These are phyloP conservation scores for Populus davidiana DNA, from an alignment of 345 rosid species.

Conservation along the genomic window DNA sequence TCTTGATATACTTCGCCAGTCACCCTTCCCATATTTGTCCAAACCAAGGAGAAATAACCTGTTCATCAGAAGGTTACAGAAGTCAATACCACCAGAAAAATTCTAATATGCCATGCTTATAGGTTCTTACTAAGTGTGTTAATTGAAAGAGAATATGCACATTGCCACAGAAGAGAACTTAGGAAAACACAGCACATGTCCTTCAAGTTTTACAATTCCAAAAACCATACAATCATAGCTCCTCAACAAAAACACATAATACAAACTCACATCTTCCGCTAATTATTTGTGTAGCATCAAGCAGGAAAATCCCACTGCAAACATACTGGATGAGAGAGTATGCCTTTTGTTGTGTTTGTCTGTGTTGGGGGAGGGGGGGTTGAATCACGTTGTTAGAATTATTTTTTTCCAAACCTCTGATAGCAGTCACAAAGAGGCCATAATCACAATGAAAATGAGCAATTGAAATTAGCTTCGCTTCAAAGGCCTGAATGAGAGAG, in stretches of 20 bases:
- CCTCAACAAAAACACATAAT: background rate
- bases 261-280: background rate
- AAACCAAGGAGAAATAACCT: slow-evolving; percentile 1
- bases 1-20: slow-evolving; percentile 6
- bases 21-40: slow-evolving; percentile 11
- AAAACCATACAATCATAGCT: background rate
- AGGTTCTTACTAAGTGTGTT: background rate
- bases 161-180: background rate
- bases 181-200: background rate
- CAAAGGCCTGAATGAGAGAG: background rate
- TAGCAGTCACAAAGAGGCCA: background rate
- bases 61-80: slow-evolving; percentile 6
- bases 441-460: background rate
- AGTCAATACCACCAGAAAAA: background rate
- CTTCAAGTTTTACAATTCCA: background rate
- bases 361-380: too few species aligned
- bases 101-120: background rate
- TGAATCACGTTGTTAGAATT: background rate
- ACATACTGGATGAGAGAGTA: too few species aligned
- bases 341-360: too few species aligned
- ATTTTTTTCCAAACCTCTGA: background rate
- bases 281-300: background rate
- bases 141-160: background rate
- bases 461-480: background rate
- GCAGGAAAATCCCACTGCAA: too few species aligned